Conservation (phyloP, 2,329 filamentous ascomycete species). For the Cordyceps cicadae region DNA sequence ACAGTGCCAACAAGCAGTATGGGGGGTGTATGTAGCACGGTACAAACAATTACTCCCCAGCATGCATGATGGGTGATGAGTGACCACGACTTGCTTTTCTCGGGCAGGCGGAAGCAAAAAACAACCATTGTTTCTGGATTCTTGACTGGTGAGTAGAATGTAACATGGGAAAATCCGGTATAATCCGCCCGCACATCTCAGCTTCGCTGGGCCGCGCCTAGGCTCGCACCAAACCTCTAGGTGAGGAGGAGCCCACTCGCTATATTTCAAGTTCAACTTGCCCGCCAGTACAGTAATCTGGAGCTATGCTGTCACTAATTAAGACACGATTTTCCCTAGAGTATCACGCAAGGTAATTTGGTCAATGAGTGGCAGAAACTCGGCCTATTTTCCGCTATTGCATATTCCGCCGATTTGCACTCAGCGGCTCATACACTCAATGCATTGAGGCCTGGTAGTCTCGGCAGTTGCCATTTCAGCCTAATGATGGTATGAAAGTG, state of each 20-base stretch:
- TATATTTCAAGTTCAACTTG: not conserved
- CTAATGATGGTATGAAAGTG: not conserved
- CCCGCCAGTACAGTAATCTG: too few species aligned
- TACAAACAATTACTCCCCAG: not conserved
- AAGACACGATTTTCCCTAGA: too few species aligned
- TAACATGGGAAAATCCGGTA: not conserved
- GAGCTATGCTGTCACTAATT: too few species aligned
- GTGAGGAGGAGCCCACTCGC: not conserved
- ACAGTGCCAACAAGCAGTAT: not conserved
- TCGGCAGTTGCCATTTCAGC: slow-evolving; percentile 2
- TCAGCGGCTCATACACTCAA: not conserved
- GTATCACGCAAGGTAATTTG: too few species aligned
- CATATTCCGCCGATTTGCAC: not conserved
- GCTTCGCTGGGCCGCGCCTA: not conserved
- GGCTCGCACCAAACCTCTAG: not conserved
- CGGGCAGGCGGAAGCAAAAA: not conserved
- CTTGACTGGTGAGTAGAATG: not conserved
- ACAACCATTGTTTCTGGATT: not conserved
- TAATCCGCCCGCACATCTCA: slow-evolving; percentile 4
- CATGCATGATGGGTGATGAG: not conserved
- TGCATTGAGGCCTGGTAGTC: not conserved
- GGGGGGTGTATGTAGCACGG: slow-evolving; percentile 1
- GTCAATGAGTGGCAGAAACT: too few species aligned
- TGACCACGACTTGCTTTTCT: not conserved
- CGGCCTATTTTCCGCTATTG: not conserved